Evolutionary conservation across 2,329 filamentous ascomycete genomes (phyloP).

Genomic region (Calcarisporium arbuscula): DNA sequence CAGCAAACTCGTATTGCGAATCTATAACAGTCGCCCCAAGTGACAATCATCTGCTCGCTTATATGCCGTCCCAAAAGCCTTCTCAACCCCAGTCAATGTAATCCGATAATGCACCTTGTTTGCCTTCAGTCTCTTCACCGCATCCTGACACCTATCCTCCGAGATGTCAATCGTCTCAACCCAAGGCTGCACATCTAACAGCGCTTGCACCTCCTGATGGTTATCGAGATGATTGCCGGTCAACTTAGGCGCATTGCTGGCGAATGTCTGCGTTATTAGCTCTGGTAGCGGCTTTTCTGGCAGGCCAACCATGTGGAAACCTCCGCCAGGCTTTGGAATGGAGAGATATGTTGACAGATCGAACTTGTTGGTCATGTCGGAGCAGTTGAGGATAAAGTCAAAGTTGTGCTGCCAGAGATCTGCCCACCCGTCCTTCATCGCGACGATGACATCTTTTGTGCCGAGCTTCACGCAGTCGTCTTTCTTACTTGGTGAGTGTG

Average conservation of each 20-base stretch:
- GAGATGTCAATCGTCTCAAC: constrained; percentile 59
- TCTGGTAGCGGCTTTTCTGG: constrained; percentile 42
- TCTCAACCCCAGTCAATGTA: constrained; percentile 61
- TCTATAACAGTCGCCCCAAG: too few species aligned
- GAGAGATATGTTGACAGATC: constrained; percentile 45
- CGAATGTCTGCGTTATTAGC: constrained; percentile 35
- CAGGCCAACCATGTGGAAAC: constrained; percentile 53
- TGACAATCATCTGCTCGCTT: neutral
- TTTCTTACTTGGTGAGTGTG: constrained; percentile 51
- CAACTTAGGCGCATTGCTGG: constrained; percentile 46
- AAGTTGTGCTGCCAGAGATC: constrained; percentile 45
- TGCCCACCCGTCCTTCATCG: constrained; percentile 48
- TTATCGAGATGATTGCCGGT: constrained; percentile 55
- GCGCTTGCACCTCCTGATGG: constrained; percentile 51
- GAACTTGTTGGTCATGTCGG: constrained; percentile 46
- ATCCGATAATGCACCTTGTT: constrained; percentile 69
- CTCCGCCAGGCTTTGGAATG: constrained; percentile 44
- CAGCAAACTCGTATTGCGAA: too few species aligned
- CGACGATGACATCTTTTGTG: constrained; percentile 47
- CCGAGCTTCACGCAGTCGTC: constrained; percentile 57
- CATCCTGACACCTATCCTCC: constrained; percentile 63
- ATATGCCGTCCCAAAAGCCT: constrained; percentile 47
- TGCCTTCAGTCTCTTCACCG: constrained; percentile 60
- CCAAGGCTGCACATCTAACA: constrained; percentile 51
- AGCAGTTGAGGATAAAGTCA: constrained; percentile 44